phyloP scores from a whole-genome alignment of 495 filamentous ascomycete species.

The Daldinia grandis region DNA sequence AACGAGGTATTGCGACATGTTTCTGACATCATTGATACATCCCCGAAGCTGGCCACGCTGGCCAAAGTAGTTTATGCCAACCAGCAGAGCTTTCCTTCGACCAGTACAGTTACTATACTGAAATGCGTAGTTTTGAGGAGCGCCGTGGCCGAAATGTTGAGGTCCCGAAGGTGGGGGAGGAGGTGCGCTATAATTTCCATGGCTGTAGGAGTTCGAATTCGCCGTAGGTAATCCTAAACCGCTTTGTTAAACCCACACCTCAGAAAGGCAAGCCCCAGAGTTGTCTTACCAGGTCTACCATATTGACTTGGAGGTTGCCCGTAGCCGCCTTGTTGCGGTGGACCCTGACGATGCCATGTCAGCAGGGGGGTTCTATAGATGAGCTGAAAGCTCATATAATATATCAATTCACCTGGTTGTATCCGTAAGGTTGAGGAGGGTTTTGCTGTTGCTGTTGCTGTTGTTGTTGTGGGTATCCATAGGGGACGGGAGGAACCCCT shows the following conservation, averaged over 20 bases:
- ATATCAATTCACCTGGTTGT: conserved; percentile 42
- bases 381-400: conserved; percentile 39
- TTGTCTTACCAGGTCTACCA: conserved; percentile 52
- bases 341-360: conserved; percentile 43
- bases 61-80: conserved; percentile 98
- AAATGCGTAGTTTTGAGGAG: conserved; percentile 80
- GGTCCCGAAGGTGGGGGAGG: conserved; percentile 66
- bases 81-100: conserved; percentile 87
- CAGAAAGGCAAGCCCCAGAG: background rate
- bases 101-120: conserved; percentile 94
- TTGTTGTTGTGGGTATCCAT: conserved; percentile 58
- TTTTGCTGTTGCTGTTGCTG: conserved; percentile 44
- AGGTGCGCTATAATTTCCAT: conserved; percentile 62
- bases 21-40: conserved; percentile 98
- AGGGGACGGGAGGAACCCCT: conserved; percentile 44
- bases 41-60: conserved; percentile 91
- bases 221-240: conserved; percentile 53
- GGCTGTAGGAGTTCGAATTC: conserved; percentile 61
- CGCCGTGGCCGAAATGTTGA: conserved; percentile 79
- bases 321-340: conserved; percentile 55
- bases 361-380: conserved; percentile 22
- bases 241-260: conserved; percentile 2
- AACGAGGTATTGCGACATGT: conserved; percentile 93
- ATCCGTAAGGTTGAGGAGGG: conserved; percentile 49
- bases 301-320: conserved; percentile 51